Evolutionary conservation across 2,329 filamentous ascomycete species (phyloP).

Genomic region (Geosmithia flava): DNA sequence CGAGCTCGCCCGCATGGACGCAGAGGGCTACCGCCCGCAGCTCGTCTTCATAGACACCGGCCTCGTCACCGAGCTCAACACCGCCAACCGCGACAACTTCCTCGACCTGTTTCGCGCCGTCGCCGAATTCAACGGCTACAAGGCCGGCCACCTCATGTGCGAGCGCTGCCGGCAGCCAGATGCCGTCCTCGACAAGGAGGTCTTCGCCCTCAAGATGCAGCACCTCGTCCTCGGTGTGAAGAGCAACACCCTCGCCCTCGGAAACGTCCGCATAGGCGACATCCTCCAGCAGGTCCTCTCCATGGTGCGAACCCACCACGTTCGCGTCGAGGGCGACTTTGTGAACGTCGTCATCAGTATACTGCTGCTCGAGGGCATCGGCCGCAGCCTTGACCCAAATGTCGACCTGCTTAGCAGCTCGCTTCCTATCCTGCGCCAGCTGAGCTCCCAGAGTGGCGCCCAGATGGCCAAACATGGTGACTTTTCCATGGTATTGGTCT

Average conservation of each 20-base stretch:
- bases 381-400: slow-evolving; percentile 72
- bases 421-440: slow-evolving; percentile 77
- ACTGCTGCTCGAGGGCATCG: slow-evolving; percentile 85
- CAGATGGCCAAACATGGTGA: slow-evolving; percentile 60
- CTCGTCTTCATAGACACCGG: slow-evolving; percentile 97
- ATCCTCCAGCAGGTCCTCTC: slow-evolving; percentile 79
- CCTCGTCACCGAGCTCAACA: slow-evolving; percentile 86
- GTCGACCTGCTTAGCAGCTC: slow-evolving; percentile 79
- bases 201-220: slow-evolving; percentile 95
- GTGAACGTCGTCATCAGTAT: slow-evolving; percentile 97
- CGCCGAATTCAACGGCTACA: slow-evolving; percentile 94
- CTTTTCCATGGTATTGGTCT: slow-evolving; percentile 79
- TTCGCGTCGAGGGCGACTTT: slow-evolving; percentile 91
- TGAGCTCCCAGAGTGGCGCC: slow-evolving; percentile 66
- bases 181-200: slow-evolving; percentile 74
- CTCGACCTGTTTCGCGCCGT: slow-evolving; percentile 91
- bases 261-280: slow-evolving; percentile 92
- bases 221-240: slow-evolving; percentile 89
- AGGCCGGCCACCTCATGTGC: slow-evolving; percentile 90
- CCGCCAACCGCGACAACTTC: slow-evolving; percentile 77
- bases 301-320: slow-evolving; percentile 89
- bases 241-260: slow-evolving; percentile 77
- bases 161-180: slow-evolving; percentile 88
- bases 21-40: slow-evolving; percentile 83
- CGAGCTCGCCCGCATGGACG: slow-evolving; percentile 65